phyloP scores from a whole-genome alignment of 805 yeast genomes.

The Candida rishiriensis region DNA sequence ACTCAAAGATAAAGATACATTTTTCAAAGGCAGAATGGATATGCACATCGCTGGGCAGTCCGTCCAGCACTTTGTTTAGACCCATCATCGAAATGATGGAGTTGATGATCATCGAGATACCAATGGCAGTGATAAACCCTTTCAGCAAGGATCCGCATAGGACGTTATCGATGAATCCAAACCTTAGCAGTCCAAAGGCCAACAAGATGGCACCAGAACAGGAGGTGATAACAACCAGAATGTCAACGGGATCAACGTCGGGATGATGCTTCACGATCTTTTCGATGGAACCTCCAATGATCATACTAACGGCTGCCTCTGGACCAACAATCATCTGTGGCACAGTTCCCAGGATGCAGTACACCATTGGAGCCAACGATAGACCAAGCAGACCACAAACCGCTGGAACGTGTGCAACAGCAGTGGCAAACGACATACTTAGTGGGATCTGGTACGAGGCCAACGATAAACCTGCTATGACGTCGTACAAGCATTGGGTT shows the following conservation, averaged over 20 bases:
- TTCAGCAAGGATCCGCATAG: conserved; percentile 70
- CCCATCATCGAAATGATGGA: conserved; percentile 73
- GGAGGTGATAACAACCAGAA: conserved; percentile 66
- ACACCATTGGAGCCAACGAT: conserved; percentile 73
- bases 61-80: conserved; percentile 41
- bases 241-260: conserved; percentile 43
- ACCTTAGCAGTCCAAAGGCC: conserved; percentile 72
- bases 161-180: conserved; percentile 81
- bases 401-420: conserved; percentile 81
- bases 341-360: conserved; percentile 75
- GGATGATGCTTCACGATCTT: conserved; percentile 42
- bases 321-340: conserved; percentile 92
- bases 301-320: conserved; percentile 80
- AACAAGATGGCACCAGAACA: conserved; percentile 70
- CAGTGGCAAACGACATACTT: conserved; percentile 74
- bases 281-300: conserved; percentile 75
- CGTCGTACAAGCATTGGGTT: conserved; percentile 48
- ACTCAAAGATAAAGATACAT: conserved; percentile 46
- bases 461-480: conserved; percentile 78
- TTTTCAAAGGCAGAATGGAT: conserved; percentile 73
- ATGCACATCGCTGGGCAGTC: conserved; percentile 42
- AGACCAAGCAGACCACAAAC: conserved; percentile 73
- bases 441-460: conserved; percentile 92
- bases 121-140: conserved; percentile 85
- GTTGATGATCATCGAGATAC: conserved; percentile 75